Evolutionary conservation across 441 rosid species (phyloP), one percentile per base, ranked within the genome.

Genomic region (Gossypium lobatum): DNA sequence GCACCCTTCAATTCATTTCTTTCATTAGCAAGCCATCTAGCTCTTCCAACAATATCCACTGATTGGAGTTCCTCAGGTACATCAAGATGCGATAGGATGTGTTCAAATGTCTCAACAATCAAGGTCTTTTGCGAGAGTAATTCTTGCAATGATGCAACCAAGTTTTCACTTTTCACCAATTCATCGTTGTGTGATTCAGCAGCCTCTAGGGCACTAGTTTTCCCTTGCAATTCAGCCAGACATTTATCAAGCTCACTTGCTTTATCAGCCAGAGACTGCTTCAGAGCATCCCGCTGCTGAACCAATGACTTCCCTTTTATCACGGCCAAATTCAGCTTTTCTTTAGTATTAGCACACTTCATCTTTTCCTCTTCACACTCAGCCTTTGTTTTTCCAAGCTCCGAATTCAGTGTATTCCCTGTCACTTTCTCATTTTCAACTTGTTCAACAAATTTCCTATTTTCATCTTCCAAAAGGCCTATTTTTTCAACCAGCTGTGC

Each of bases 251-350:
- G 89, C 86, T 89, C 97, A 23, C 71, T 81, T 9, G 86, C 76
- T 83, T 85, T 92, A 70, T 86, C 93, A 39, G 89, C 87, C 74
- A 95, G 80, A 73, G 94, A 85, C 74, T 86, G 95, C 89, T 87
- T 92, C 77, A 92, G 83, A 8, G 84, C 88, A 76, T 91, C 97
- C 55, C 97, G 88, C 72, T 87, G 90, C 88, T 95, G 97, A 82
- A 95, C 93, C 85, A 95, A 78, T 31, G 97, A 93, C 80, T 95
- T 95, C 25, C 98, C 98, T 82, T 89, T 92, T 7, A 95, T 91
- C 67, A 95, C 97, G 6, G 97, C 98, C 93, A 95, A 81, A 80
- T 91, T 87, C 76, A 95, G 96, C 84, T 95, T 95, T 83, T 92
- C 98, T 82, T 91, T 92, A 45, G 95, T 84, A 83, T 85, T 91